These are phyloP conservation scores for Pleomassaria siparia DNA, from an alignment of 2,329 filamentous ascomycete genomes.

Conservation along the genomic window DNA sequence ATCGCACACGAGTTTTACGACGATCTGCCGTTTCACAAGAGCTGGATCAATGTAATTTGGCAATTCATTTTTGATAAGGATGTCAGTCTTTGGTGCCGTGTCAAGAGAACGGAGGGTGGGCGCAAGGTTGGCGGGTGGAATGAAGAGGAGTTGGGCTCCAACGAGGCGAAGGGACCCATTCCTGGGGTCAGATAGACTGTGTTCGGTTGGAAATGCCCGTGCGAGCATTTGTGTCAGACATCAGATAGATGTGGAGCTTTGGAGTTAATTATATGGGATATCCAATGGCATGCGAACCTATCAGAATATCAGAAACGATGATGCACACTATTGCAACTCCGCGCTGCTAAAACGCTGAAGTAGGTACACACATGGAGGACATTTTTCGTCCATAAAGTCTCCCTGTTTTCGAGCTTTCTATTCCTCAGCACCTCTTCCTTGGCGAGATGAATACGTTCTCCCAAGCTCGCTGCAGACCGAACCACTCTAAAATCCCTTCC, in stretches of 20 bases:
- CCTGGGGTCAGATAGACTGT: constrained; percentile 35
- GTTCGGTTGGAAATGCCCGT: background rate
- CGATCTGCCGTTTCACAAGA: constrained; percentile 80
- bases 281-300: no score
- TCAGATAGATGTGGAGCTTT: background rate
- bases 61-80: constrained; percentile 90
- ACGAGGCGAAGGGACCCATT: constrained; percentile 51
- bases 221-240: background rate
- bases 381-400: no score
- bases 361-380: no score
- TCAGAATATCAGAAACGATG: no score
- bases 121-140: constrained; percentile 58
- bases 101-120: constrained; percentile 84
- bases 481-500: no score
- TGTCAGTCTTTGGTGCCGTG: constrained; percentile 86
- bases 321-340: no score
- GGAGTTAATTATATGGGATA: background rate
- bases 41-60: constrained; percentile 93
- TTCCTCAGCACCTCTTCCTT: no score
- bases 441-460: no score
- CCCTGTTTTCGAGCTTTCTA: no score
- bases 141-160: constrained; percentile 52
- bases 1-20: constrained; percentile 92
- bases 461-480: no score
- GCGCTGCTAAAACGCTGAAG: no score